phyloP scores from a whole-genome alignment of 139 green algal genomes.

The Spirogloea muscicola region DNA sequence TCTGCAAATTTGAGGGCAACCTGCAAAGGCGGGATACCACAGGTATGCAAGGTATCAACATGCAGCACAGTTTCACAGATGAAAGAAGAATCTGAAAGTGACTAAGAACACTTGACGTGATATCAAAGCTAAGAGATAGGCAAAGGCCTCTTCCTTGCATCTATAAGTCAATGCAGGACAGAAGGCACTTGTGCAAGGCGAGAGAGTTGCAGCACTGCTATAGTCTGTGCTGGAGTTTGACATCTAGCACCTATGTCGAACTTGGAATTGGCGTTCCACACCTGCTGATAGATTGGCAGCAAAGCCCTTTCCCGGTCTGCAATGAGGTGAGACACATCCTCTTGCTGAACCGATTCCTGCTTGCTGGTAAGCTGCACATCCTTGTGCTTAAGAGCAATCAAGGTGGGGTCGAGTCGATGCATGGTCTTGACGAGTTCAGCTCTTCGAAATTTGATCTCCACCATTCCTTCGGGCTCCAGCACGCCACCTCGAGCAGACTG shows the following conservation, averaged over 20 bases:
- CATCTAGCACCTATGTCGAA: too few relatives aligned
- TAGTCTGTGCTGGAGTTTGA: slow-evolving; percentile 3
- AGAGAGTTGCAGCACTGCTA: background rate
- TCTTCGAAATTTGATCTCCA: slow-evolving; percentile 96
- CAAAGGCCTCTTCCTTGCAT: too few relatives aligned
- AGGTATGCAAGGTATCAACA: too few relatives aligned
- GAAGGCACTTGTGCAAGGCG: slow-evolving; percentile 52
- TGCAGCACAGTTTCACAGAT: too few relatives aligned
- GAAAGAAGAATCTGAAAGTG: too few relatives aligned
- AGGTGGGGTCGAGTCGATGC: slow-evolving; percentile 77
- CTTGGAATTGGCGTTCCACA: slow-evolving; percentile 15
- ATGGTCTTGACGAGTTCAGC: slow-evolving; percentile 79
- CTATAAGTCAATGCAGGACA: too few relatives aligned
- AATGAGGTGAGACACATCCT: slow-evolving; percentile 6
- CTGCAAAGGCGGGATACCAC: too few relatives aligned
- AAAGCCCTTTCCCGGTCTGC: background rate
- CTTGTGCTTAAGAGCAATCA: slow-evolving; percentile 41
- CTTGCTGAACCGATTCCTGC: background rate
- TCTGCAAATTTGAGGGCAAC: slow-evolving; percentile 77
- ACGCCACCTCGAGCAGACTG: slow-evolving; percentile 73
- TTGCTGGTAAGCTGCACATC: background rate
- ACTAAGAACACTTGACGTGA: too few relatives aligned
- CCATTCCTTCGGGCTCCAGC: slow-evolving; percentile 93
- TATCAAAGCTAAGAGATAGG: too few relatives aligned
- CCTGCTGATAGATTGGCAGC: slow-evolving; percentile 79